Percentiles rank a stretch among this genome's conserved stretches.
These are phyloP conservation scores for Anthracocystis walkeri DNA, from an alignment of 1,284 basidiomycete genomes.

Conservation along the genomic window DNA sequence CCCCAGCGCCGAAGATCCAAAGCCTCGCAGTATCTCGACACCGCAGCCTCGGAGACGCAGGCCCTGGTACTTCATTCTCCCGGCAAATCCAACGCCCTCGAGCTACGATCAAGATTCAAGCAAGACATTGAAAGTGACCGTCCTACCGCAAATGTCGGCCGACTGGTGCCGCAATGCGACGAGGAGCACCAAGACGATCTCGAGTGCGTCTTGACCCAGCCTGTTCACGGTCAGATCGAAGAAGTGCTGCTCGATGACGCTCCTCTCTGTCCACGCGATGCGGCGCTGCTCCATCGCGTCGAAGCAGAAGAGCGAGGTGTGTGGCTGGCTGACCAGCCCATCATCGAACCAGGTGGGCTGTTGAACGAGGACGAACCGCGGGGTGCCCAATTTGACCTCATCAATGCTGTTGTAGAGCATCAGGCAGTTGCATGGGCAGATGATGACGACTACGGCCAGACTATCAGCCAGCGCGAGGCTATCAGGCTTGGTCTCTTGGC, in stretches of 20 bases:
- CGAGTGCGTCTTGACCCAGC: slow-evolving; percentile 40
- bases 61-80: slow-evolving; percentile 20
- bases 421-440: slow-evolving; percentile 63
- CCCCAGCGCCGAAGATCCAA: slow-evolving; percentile 30
- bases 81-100: neutral
- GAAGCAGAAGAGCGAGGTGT: slow-evolving; percentile 36
- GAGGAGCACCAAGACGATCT: slow-evolving; percentile 49
- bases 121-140: slow-evolving; percentile 21
- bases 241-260: slow-evolving; percentile 20
- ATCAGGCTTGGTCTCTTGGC: slow-evolving; percentile 52
- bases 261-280: slow-evolving; percentile 31
- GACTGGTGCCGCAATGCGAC: slow-evolving; percentile 33
- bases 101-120: slow-evolving; percentile 5
- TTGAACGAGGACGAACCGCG: slow-evolving; percentile 51
- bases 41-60: neutral
- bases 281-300: slow-evolving; percentile 29
- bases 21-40: neutral
- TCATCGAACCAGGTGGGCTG: slow-evolving; percentile 51
- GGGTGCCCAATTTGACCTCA: slow-evolving; percentile 54
- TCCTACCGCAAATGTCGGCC: slow-evolving; percentile 39
- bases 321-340: slow-evolving; percentile 42
- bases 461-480: slow-evolving; percentile 60
- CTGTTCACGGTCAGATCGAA: slow-evolving; percentile 18
- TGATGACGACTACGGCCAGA: slow-evolving; percentile 63
- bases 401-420: slow-evolving; percentile 46